Evolutionary conservation across 495 filamentous ascomycete species (phyloP).

Genomic region (Amniculicola lignicola): DNA sequence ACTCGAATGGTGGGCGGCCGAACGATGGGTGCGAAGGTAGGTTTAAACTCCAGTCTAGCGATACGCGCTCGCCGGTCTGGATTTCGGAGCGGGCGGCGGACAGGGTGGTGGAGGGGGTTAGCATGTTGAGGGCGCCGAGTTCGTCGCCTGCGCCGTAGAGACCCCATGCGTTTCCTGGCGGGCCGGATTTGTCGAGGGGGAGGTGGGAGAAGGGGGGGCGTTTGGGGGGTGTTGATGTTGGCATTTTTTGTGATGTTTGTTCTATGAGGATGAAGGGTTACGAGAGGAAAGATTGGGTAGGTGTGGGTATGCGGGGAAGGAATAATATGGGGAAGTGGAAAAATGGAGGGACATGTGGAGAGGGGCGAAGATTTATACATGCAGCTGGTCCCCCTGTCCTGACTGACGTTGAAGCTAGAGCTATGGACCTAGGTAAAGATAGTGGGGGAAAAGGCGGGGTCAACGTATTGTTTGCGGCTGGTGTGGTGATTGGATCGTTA

Average conservation of each 20-base stretch:
- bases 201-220: constrained; percentile 47
- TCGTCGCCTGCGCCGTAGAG: constrained; percentile 47
- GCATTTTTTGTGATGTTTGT: neutral
- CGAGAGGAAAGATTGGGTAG: too few relatives aligned
- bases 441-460: too few relatives aligned
- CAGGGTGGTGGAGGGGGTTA: constrained; percentile 48
- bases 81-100: constrained; percentile 54
- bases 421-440: too few relatives aligned
- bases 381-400: too few relatives aligned
- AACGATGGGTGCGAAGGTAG: constrained; percentile 22
- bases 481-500: too few relatives aligned
- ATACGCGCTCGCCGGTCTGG: constrained; percentile 50
- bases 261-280: neutral
- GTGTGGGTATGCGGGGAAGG: too few relatives aligned
- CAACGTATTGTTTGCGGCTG: too few relatives aligned
- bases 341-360: too few relatives aligned
- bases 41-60: constrained; percentile 48
- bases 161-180: constrained; percentile 53
- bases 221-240: neutral
- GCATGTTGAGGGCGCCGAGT: constrained; percentile 52
- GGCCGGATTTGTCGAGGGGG: constrained; percentile 46
- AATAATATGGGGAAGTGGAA: too few relatives aligned
- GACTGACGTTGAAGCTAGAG: too few relatives aligned
- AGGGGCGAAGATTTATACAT: too few relatives aligned
- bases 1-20: constrained; percentile 16